phyloP scores from a whole-genome alignment of 139 green algal species.

The Volvox africanus region DNA sequence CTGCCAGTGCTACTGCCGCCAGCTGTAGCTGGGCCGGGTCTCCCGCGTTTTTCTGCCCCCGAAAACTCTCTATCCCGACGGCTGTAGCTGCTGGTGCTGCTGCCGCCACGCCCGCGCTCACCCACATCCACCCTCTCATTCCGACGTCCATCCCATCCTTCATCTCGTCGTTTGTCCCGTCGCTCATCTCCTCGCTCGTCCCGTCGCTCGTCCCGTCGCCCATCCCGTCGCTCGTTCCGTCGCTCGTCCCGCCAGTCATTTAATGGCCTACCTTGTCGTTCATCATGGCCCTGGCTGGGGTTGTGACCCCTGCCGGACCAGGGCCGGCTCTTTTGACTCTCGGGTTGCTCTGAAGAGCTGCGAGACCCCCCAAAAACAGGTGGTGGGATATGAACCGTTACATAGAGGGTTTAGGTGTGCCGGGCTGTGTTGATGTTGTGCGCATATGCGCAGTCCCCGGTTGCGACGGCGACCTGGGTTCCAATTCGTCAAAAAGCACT shows the following conservation, averaged over 20 bases:
- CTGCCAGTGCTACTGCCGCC: neutral
- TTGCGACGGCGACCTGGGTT: too few relatives aligned
- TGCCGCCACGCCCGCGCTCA: neutral
- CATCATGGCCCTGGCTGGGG: neutral
- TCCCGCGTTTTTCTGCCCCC: neutral
- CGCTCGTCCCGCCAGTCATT: neutral
- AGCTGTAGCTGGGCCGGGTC: too few relatives aligned
- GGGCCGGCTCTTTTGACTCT: neutral
- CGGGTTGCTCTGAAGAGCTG: too few relatives aligned
- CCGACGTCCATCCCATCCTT: neutral
- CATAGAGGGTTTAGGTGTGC: too few relatives aligned
- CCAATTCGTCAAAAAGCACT: too few relatives aligned
- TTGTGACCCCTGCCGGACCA: neutral
- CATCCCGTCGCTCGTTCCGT: neutral
- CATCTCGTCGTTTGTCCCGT: neutral
- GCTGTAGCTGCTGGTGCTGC: neutral
- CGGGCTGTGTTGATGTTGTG: too few relatives aligned
- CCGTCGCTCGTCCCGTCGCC: neutral
- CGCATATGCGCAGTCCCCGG: too few relatives aligned
- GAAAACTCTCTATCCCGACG: neutral
- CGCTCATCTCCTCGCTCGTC: conserved; percentile 1
- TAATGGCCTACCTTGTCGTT: neutral
- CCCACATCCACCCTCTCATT: neutral
- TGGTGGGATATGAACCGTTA: too few relatives aligned
- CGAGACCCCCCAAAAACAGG: too few relatives aligned